Base-by-base conservation (phyloP, 495 filamentous ascomycete species). In the Aspergillus sparsus region DNA sequence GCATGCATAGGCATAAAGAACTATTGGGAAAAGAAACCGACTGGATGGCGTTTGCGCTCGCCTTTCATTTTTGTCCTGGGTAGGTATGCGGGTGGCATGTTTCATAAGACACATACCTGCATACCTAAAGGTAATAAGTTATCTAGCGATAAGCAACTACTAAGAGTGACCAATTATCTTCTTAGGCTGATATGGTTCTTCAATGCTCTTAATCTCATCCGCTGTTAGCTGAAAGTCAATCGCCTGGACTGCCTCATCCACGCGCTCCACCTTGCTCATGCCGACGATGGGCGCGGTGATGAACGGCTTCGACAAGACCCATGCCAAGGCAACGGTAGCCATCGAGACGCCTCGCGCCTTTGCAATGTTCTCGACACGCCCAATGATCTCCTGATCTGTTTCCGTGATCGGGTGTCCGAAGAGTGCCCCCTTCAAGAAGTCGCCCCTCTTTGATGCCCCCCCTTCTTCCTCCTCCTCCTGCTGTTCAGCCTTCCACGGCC, bases 251-350 rank as follows among this genome's bases (percentile, higher is more conserved):
- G 82, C 83, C 62, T 87, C 82, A 32, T 88, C 84, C 15, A 89
- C 73, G 47, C 87, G 69, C 68, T 82, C 73, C 18, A 81, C 66
- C 61, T 76, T 86, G 54, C 76, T 81, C 65, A 89, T 79, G 9
- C 87, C 87, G 49, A 90, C 72, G 65, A 89, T 87, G 7, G 87
- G 86, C 33, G 77, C 77, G 8, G 79, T 77, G 12, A 82, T 78
- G 37, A 74, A 72, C 1, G 66, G 65, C 32, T 77, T 71, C 37
- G 82, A 79, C 64, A 85, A 71, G 53, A 80, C 78, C 87, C 87
- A 91, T 7, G 86, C 87, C 44, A 87, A 75, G 1, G 85, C 81
- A 36, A 91, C 83, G 15, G 77, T 79, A 2, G 82, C 79, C 77
- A 91, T 89, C 39, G 67, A 78, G 53, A 79, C 74, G 18, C 83